Base-by-base conservation (phyloP, 441 rosid species). In the Eutrema salsugineum region DNA sequence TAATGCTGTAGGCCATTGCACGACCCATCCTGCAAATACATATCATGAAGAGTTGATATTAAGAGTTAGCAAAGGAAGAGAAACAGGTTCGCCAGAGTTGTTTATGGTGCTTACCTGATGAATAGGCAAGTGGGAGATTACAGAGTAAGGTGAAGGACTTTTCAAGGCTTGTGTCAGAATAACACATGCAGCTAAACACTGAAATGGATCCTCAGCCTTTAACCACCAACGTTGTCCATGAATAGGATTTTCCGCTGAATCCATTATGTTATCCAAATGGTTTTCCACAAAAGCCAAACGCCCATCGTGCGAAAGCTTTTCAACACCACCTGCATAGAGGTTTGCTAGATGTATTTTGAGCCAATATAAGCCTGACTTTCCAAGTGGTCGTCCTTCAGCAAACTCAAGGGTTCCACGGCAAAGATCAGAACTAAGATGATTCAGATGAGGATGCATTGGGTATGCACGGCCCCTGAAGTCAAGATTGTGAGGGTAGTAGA, bases 401-500 rank as follows among this genome's bases (percentile, higher is more conserved):
- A 94, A 94, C 80, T 94, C 99, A 54, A 94, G 87, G 76, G 88
- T 80, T 83, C 99, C 99, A 67, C 95, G 95, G 80, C 97, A 91
- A 33, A 94, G 82, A 86, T 94, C 99, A 48, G 97, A 91, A 58
- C 93, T 86, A 50, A 94, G 82, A 84, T 94, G 99, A 77, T 87
- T 91, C 81, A 94, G 75, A 83, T 91, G 91, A 68, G 97, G 84
- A 81, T 94, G 99, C 99, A 94, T 94, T 58, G 99, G 99, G 60
- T 94, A 94, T 30, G 97, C 97, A 63, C 97, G 97, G 15, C 99
- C 99, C 73, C 97, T 83, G 80, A 94, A 94, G 83, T 94, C 97
- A 70, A 94, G 86, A 83, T 94, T 91, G 84, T 94, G 99, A 60
- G 99, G 99, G 78, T 94, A 94, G 75, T 87, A 94, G 84, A 94